These are phyloP conservation scores for Gamarada debralockiae DNA, from an alignment of 495 filamentous ascomycete genomes.

Conservation along the genomic window DNA sequence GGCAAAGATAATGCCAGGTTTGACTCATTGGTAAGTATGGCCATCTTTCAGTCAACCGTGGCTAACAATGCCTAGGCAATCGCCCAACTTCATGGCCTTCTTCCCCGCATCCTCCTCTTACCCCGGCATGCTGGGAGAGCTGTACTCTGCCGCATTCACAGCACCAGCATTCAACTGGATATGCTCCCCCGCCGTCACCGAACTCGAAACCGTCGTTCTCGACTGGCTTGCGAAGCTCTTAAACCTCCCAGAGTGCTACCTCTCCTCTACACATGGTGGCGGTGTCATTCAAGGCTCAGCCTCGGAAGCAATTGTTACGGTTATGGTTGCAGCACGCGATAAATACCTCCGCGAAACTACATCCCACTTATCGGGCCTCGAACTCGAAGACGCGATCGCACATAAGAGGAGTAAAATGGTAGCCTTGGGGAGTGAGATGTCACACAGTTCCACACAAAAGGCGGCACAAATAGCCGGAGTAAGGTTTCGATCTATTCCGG, in stretches of 20 bases:
- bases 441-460: slow-evolving; percentile 84
- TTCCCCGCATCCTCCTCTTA: slow-evolving; percentile 81
- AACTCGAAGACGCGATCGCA: slow-evolving; percentile 61
- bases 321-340: slow-evolving; percentile 87
- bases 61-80: slow-evolving; percentile 48
- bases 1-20: slow-evolving; percentile 82
- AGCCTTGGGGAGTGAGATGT: slow-evolving; percentile 72
- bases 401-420: slow-evolving; percentile 67
- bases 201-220: slow-evolving; percentile 89
- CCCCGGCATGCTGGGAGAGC: slow-evolving; percentile 86
- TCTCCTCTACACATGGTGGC: slow-evolving; percentile 65
- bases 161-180: slow-evolving; percentile 97
- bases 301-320: slow-evolving; percentile 80
- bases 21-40: slow-evolving; percentile 79
- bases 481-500: slow-evolving; percentile 64
- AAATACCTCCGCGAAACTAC: slow-evolving; percentile 63
- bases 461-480: slow-evolving; percentile 83
- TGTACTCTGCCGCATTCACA: slow-evolving; percentile 85
- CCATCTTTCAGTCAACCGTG: background rate
- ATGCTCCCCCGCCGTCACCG: slow-evolving; percentile 91
- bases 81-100: slow-evolving; percentile 95
- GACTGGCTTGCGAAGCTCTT: slow-evolving; percentile 85
- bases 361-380: slow-evolving; percentile 48
- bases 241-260: slow-evolving; percentile 67
- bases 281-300: slow-evolving; percentile 96